A percentile compares a stretch with the other conserved stretches of the same genome.
phyloP scores from a whole-genome alignment of 306 rosid genomes.

The Oxytropis ochrocephala region DNA sequence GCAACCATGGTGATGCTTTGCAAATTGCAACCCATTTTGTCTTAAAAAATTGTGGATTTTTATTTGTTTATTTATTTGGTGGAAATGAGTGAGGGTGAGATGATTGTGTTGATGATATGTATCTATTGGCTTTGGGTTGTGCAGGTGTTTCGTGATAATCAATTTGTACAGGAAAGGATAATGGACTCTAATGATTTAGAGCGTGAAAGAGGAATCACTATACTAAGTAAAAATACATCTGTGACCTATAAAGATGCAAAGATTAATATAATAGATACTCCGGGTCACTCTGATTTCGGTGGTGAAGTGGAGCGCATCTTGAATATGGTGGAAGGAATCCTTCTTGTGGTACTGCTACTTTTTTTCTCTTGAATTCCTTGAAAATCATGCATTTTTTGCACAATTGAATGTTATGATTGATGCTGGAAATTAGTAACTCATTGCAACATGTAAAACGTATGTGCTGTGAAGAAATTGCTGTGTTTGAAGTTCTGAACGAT shows the following conservation, averaged over 20 bases:
- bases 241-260: constrained; percentile 76
- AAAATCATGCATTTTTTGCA: constrained; percentile 12
- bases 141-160: constrained; percentile 96
- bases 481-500: constrained; percentile 1
- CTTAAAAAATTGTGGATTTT: not conserved
- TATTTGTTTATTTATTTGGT: not conserved
- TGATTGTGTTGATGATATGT: constrained; percentile 16
- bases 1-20: too few species aligned
- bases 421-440: not conserved
- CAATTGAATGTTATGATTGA: not conserved
- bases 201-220: constrained; percentile 97
- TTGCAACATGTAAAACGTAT: not conserved
- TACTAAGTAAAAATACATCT: constrained; percentile 92
- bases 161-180: constrained; percentile 89
- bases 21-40: too few species aligned
- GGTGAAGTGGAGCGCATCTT: constrained; percentile 97
- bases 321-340: constrained; percentile 99
- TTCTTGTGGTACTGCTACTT: constrained; percentile 67
- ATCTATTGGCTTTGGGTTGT: constrained; percentile 14
- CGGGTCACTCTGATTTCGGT: constrained; percentile 98
- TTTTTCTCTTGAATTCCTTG: not conserved
- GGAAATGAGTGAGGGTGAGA: not conserved
- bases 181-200: constrained; percentile 99
- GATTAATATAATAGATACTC: constrained; percentile 93
- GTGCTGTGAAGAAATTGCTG: not conserved